Percentiles rank a stretch among this genome's conserved stretches.
Evolutionary conservation across 2,329 filamentous ascomycete species (phyloP).

Genomic region (Ceratocystis colombiana): DNA sequence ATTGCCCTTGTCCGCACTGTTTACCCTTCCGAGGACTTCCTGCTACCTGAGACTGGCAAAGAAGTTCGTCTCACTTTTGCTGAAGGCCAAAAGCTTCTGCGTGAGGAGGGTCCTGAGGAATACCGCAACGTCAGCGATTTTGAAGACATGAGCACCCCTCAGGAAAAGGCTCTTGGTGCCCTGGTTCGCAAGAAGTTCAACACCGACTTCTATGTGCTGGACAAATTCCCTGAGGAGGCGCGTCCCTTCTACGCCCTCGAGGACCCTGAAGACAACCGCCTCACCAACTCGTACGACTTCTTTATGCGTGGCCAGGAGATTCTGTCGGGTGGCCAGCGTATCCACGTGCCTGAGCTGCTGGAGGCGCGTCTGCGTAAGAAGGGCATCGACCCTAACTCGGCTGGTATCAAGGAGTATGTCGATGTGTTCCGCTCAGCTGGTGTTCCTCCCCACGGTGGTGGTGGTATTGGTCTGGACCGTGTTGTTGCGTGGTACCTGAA

Average conservation of each 20-base stretch:
- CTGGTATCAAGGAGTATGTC: constrained; percentile 81
- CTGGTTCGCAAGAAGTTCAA: constrained; percentile 80
- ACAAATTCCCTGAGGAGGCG: constrained; percentile 85
- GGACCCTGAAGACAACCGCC: constrained; percentile 53
- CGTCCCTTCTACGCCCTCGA: constrained; percentile 90
- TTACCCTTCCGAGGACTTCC: constrained; percentile 68
- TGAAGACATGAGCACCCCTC: constrained; percentile 69
- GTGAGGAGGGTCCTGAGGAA: constrained; percentile 60
- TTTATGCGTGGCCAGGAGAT: constrained; percentile 92
- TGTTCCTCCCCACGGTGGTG: constrained; percentile 81
- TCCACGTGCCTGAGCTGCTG: constrained; percentile 67
- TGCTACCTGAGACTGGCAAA: constrained; percentile 63
- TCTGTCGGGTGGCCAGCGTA: constrained; percentile 81
- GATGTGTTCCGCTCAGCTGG: constrained; percentile 71
- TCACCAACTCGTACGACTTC: constrained; percentile 66
- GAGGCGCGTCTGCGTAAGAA: constrained; percentile 66
- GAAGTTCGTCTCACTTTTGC: constrained; percentile 68
- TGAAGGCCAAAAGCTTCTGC: constrained; percentile 66
- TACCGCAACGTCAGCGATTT: constrained; percentile 59
- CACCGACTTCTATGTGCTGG: constrained; percentile 92
- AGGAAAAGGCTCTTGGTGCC: constrained; percentile 80
- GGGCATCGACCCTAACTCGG: constrained; percentile 65
- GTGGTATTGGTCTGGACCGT: constrained; percentile 80
- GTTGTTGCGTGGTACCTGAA: constrained; percentile 60
- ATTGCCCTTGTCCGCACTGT: constrained; percentile 61